Evolutionary conservation across 208 protist genomes (phyloP), one percentile per base, ranked within the genome.

Genomic region (Leishmania mexicana): DNA sequence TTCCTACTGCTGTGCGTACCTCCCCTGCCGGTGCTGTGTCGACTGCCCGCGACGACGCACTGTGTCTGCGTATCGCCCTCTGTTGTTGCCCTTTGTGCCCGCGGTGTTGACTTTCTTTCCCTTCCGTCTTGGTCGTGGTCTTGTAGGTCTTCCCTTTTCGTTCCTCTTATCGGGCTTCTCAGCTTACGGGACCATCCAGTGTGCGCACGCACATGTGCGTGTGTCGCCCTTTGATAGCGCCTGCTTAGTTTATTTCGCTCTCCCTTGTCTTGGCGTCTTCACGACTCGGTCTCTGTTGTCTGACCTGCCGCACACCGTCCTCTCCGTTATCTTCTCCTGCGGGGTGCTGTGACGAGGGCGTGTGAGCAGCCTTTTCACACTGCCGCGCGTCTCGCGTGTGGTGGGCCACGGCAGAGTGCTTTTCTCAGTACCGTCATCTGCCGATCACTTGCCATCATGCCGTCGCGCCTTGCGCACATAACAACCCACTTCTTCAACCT

Each of bases 401-500:
- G 67, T 82, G 67, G 62, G n/a, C 31, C 0, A 0, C 51, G 0
- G 42, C 53, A 40, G 21, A 4, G 47, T 35, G 28, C n/a, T 54
- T n/a, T 74, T 28, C 24, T 35, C 45, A 42, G n/a, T 38, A 47
- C 47, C 17, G 28, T 28, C 57, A 19, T 28, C 60, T 38, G 35
- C 60, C 58, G 8, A 57, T 60, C 35, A n/a, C 40, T 57, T 38
- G 28, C 24, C 78, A 64, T 49, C 54, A 86, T 86, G 83, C 31
- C 83, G 40, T 83, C 73, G 13, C 78, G 83, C 17, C 75, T 86
- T 11, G 83, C 57, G 3, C 65, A 83, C 78, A 86, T 86, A 51
- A 86, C 83, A 0, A 82, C 67, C 40, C 83, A 86, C 68, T 86
- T 86, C 54, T 86, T 86, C 58, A 71, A 80, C 57, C 72, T 86